Evolutionary conservation across 805 yeast genomes (phyloP).

Genomic region (Isabelozyma pseudorhagii): DNA sequence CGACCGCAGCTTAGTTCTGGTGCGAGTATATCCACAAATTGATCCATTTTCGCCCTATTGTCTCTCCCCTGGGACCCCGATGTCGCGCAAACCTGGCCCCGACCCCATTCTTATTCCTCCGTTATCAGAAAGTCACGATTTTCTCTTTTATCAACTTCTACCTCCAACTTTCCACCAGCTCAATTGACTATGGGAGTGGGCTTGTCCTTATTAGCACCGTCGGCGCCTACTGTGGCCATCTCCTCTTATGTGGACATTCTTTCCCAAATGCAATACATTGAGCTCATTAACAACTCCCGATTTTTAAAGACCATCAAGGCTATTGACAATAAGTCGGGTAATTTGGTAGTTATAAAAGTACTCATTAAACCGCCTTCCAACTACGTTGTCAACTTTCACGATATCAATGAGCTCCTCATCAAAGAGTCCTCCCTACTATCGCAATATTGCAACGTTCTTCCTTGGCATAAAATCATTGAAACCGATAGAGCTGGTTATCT

Average conservation of each 20-base stretch:
- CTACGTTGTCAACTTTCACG: conserved; percentile 20
- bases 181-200: conserved; percentile 70
- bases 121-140: too few relatives aligned
- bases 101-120: too few relatives aligned
- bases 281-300: conserved; percentile 74
- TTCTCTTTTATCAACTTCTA: too few relatives aligned
- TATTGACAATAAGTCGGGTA: conserved; percentile 61
- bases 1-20: too few relatives aligned
- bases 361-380: conserved; percentile 67
- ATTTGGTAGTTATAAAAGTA: conserved; percentile 68
- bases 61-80: not conserved
- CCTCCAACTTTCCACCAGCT: not conserved
- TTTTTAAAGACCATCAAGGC: conserved; percentile 86
- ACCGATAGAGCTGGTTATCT: conserved; percentile 91
- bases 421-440: conserved; percentile 40
- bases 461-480: conserved; percentile 73
- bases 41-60: too few relatives aligned
- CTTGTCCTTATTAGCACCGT: conserved; percentile 80
- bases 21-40: too few relatives aligned
- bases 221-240: conserved; percentile 87
- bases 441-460: conserved; percentile 58
- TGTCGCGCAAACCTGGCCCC: not conserved
- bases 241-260: conserved; percentile 86
- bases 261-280: conserved; percentile 69
- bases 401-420: conserved; percentile 22